phyloP scores from a whole-genome alignment of 2,329 filamentous ascomycete species.

The Neoarthrinium moseri region DNA sequence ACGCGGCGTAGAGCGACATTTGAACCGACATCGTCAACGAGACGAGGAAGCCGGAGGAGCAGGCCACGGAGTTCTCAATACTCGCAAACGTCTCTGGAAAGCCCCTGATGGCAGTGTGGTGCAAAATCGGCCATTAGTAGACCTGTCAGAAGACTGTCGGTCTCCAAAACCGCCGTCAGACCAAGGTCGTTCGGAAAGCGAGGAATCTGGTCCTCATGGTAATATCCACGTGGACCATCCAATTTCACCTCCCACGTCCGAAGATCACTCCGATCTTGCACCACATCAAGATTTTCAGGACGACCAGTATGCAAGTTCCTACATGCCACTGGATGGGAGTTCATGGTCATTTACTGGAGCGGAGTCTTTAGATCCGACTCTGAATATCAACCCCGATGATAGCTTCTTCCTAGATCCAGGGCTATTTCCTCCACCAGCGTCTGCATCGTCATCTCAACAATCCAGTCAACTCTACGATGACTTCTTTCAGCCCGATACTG shows the following conservation, averaged over 20 bases:
- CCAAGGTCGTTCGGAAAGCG: conserved; percentile 1
- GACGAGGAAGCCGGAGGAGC: conserved; percentile 54
- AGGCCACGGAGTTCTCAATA: conserved; percentile 49
- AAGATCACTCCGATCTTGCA: conserved; percentile 6
- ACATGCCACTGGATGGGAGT: background rate
- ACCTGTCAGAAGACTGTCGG: too few relatives aligned
- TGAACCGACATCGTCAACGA: conserved; percentile 51
- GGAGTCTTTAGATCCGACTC: conserved; percentile 12
- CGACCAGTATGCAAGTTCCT: conserved; percentile 16
- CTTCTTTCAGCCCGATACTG: conserved; percentile 59
- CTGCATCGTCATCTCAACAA: conserved; percentile 20
- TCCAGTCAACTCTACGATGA: conserved; percentile 43
- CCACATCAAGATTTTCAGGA: conserved; percentile 9
- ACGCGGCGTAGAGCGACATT: conserved; percentile 52
- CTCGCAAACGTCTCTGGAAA: conserved; percentile 55
- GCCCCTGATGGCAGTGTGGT: conserved; percentile 52
- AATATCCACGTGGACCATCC: background rate
- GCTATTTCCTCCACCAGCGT: conserved; percentile 23
- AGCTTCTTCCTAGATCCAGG: conserved; percentile 22
- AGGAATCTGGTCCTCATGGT: background rate
- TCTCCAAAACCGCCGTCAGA: conserved; percentile 9
- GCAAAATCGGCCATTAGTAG: conserved; percentile 35
- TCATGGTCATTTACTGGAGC: conserved; percentile 8
- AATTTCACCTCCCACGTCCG: conserved; percentile 10
- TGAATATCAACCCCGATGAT: too few relatives aligned